Conservation (phyloP, 768 basidiomycete species). For the Agaricus bisporus region DNA sequence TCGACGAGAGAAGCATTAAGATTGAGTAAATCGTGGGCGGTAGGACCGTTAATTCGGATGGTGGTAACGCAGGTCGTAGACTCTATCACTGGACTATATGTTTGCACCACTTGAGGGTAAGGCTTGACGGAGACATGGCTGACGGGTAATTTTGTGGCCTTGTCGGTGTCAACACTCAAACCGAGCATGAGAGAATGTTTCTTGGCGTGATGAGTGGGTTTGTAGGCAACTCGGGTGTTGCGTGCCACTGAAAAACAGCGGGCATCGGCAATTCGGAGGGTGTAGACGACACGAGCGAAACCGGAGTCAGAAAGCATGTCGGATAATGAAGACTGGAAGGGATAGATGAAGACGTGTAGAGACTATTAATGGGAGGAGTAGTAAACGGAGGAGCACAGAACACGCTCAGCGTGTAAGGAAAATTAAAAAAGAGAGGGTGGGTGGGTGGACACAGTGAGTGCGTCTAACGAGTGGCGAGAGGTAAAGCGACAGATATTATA, state of each 20-base stretch:
- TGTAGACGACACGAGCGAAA: constrained; percentile 22
- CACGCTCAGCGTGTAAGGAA: constrained; percentile 27
- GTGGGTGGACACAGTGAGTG: constrained; percentile 7
- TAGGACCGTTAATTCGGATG: not conserved
- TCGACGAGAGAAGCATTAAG: not conserved
- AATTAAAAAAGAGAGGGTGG: constrained; percentile 9
- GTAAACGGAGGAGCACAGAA: constrained; percentile 14
- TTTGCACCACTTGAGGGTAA: not conserved
- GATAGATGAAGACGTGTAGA: not conserved
- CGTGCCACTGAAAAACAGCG: constrained; percentile 33
- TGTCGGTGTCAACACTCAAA: constrained; percentile 37
- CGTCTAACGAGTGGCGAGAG: constrained; percentile 1
- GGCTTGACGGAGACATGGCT: constrained; percentile 19
- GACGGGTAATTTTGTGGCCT: constrained; percentile 31
- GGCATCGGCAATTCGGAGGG: constrained; percentile 37
- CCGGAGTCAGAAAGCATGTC: constrained; percentile 2
- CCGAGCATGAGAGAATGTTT: constrained; percentile 37
- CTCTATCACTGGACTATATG: constrained; percentile 1
- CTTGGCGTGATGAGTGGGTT: constrained; percentile 40
- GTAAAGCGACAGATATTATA: constrained; percentile 12
- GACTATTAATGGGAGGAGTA: not conserved
- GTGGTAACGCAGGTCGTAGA: not conserved
- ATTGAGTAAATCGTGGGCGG: not conserved
- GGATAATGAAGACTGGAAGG: not conserved
- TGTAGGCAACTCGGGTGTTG: constrained; percentile 26